Percentiles rank a stretch among this genome's conserved stretches.
These are phyloP conservation scores for Diplodia scrobiculata DNA, from an alignment of 2,329 filamentous ascomycete species.

Conservation along the genomic window DNA sequence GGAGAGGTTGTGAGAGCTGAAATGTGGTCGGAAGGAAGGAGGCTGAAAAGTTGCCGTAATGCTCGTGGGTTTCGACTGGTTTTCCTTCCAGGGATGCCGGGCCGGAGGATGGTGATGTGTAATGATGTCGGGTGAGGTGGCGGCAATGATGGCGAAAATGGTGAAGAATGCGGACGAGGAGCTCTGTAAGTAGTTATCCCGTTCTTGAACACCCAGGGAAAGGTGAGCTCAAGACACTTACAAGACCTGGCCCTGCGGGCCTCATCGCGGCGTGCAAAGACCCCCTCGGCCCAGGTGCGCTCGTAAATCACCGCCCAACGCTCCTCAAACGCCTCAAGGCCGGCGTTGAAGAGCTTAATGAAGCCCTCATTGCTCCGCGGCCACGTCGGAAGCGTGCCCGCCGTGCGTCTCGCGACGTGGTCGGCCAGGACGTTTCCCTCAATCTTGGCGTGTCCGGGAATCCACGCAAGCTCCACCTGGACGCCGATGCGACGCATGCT, in stretches of 20 bases:
- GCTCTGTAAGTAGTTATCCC: slow-evolving; percentile 1
- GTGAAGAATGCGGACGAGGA: not conserved
- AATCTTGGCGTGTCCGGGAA: not conserved
- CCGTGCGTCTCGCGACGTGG: not conserved
- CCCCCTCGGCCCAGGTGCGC: not conserved
- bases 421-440: not conserved
- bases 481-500: not conserved
- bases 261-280: not conserved
- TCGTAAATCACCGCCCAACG: not conserved
- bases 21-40: not conserved
- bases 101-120: not conserved
- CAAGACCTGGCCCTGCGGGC: not conserved
- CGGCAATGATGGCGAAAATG: not conserved
- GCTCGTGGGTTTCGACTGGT: not conserved
- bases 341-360: not conserved
- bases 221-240: not conserved
- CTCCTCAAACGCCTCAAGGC: not conserved
- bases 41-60: no score
- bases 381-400: not conserved
- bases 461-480: slow-evolving; percentile 4
- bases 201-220: not conserved
- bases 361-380: not conserved
- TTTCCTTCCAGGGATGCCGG: not conserved
- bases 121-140: not conserved
- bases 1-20: not conserved